phyloP scores from a whole-genome alignment of 2,329 filamentous ascomycete species.

The Diaporthe citri region DNA sequence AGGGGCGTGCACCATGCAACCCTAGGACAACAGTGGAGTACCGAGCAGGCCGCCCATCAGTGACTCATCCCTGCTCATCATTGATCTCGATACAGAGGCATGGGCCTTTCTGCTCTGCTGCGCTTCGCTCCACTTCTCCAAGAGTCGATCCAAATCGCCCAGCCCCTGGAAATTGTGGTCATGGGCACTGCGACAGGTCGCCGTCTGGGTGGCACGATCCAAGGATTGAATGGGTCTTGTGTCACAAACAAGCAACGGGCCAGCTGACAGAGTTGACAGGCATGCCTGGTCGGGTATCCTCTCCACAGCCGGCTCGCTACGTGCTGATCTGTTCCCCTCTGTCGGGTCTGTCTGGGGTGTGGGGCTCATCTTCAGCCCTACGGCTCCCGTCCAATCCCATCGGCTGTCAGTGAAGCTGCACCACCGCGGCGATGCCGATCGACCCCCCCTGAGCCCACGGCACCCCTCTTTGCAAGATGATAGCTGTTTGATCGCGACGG shows the following conservation, averaged over 20 bases:
- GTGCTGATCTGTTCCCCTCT: conserved; percentile 37
- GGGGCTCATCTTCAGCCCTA: conserved; percentile 40
- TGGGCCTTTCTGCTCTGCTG: neutral
- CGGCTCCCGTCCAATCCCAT: conserved; percentile 31
- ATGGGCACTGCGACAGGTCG: neutral
- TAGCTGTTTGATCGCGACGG: conserved; percentile 10
- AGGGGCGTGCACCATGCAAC: conserved; percentile 17
- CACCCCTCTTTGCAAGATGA: neutral
- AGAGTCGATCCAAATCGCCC: neutral
- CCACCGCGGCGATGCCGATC: conserved; percentile 36
- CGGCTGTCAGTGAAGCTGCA: conserved; percentile 30
- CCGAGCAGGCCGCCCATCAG: neutral
- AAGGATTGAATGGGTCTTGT: neutral
- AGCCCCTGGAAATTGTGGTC: neutral
- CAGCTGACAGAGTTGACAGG: conserved; percentile 35
- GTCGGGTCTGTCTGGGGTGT: conserved; percentile 37
- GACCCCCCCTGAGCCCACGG: conserved; percentile 27
- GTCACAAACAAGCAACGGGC: conserved; percentile 24
- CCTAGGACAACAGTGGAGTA: neutral
- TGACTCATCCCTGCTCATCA: conserved; percentile 26
- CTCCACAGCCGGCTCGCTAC: conserved; percentile 30
- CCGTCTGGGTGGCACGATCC: conserved; percentile 3
- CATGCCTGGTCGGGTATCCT: conserved; percentile 17
- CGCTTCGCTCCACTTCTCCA: neutral
- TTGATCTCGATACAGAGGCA: neutral